Percentiles rank a stretch among this genome's conserved stretches.
phyloP scores from a whole-genome alignment of 2,329 filamentous ascomycete genomes.

The Apiospora hydei region DNA sequence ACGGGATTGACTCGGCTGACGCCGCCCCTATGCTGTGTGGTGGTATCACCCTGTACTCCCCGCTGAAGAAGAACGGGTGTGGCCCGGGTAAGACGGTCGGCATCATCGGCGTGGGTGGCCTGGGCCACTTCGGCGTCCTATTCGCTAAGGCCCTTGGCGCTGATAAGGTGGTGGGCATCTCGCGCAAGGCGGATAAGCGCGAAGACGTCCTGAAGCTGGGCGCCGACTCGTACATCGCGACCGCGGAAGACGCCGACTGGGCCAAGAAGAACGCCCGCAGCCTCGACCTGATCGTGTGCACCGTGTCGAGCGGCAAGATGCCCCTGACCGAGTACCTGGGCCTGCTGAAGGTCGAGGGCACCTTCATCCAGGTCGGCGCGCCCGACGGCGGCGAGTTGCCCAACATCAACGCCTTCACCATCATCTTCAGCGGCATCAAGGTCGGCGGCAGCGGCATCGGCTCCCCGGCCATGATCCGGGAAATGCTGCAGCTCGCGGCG shows the following conservation, averaged over 20 bases:
- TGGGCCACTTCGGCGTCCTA: conserved; percentile 25
- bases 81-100: conserved; percentile 25
- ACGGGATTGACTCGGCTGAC: conserved; percentile 16
- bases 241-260: conserved; percentile 21
- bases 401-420: conserved; percentile 21
- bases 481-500: conserved; percentile 60
- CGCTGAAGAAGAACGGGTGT: conserved; percentile 24
- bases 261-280: conserved; percentile 12
- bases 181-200: conserved; percentile 23
- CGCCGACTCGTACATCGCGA: conserved; percentile 23
- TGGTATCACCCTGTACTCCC: conserved; percentile 23
- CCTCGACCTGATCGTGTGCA: conserved; percentile 25
- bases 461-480: conserved; percentile 55
- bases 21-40: conserved; percentile 26
- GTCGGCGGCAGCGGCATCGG: conserved; percentile 51
- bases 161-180: conserved; percentile 25
- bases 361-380: conserved; percentile 65
- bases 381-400: conserved; percentile 22
- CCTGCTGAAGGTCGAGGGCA: conserved; percentile 62
- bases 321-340: conserved; percentile 64
- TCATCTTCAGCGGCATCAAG: conserved; percentile 41
- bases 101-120: conserved; percentile 23
- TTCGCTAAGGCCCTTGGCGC: conserved; percentile 26
- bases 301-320: conserved; percentile 48
- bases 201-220: conserved; percentile 23